A percentile compares a stretch with the other conserved stretches of the same genome.
These are phyloP conservation scores for Candida caryicola DNA, from an alignment of 805 yeast genomes.

Conservation along the genomic window DNA sequence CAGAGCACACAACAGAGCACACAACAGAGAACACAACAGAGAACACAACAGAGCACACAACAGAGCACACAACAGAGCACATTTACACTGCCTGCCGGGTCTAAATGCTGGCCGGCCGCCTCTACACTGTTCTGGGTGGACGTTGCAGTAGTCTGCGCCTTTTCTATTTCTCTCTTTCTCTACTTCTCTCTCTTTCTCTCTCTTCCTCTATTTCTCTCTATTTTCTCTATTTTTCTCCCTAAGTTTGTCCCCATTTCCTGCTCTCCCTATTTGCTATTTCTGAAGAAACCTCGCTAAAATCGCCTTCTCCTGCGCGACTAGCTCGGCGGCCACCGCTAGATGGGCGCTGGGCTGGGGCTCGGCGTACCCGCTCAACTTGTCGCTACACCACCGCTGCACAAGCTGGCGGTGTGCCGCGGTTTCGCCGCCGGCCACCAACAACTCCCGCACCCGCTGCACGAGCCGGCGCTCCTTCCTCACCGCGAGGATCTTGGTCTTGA, in stretches of 20 bases:
- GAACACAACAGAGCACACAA: too few species aligned
- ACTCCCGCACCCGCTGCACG: constrained; percentile 15
- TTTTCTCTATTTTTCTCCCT: background rate
- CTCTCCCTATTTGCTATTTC: too few species aligned
- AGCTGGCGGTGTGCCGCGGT: constrained; percentile 8
- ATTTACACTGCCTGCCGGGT: too few species aligned
- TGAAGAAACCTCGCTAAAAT: constrained; percentile 22
- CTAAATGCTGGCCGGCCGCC: too few species aligned
- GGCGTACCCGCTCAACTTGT: constrained; percentile 21
- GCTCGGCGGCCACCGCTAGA: constrained; percentile 11
- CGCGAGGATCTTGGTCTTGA: constrained; percentile 20
- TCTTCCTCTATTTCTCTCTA: background rate
- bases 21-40: too few species aligned
- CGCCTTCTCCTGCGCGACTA: constrained; percentile 27
- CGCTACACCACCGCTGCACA: constrained; percentile 25
- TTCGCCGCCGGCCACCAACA: constrained; percentile 15
- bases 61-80: too few species aligned
- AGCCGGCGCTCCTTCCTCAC: constrained; percentile 21
- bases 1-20: too few species aligned
- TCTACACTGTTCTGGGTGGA: too few species aligned
- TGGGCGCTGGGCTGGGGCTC: constrained; percentile 8
- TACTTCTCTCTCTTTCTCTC: too few species aligned
- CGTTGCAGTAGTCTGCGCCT: too few species aligned
- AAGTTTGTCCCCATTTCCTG: constrained; percentile 4
- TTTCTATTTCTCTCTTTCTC: too few species aligned